Conservation (phyloP, 805 yeast species). For the Yarrowia divulgata region DNA sequence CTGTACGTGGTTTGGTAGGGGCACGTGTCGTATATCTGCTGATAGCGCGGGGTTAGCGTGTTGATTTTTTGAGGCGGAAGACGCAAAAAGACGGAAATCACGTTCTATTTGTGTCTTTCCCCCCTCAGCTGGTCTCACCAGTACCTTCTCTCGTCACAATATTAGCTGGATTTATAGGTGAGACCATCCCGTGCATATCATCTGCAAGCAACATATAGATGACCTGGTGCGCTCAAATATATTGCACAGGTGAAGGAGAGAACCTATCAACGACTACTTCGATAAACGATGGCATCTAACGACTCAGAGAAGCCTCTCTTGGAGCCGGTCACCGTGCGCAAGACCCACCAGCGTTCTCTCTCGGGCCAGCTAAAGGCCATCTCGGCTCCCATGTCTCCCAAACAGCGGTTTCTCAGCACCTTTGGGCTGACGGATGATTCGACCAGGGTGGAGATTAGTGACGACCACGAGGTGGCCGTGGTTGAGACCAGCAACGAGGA, state of each 20-base stretch:
- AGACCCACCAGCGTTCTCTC: slow-evolving; percentile 3
- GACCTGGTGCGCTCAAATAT: neutral
- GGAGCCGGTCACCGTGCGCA: slow-evolving; percentile 9
- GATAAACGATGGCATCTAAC: neutral
- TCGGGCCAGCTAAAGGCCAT: slow-evolving; percentile 18
- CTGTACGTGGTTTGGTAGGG: neutral
- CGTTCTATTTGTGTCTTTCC: neutral
- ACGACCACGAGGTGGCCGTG: neutral
- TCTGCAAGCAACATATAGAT: slow-evolving; percentile 32
- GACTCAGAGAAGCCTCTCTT: slow-evolving; percentile 18
- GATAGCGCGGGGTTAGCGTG: neutral
- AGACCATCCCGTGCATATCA: slow-evolving; percentile 5
- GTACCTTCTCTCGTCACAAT: neutral
- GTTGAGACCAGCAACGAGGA: neutral
- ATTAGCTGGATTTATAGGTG: neutral
- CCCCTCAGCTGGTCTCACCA: neutral
- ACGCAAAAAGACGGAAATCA: neutral
- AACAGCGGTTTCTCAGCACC: slow-evolving; percentile 22
- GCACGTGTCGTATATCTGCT: neutral
- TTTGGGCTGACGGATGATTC: slow-evolving; percentile 18
- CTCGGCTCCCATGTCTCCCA: slow-evolving; percentile 25
- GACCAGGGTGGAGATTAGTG: neutral
- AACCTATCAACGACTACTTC: too few species aligned
- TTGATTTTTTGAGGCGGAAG: neutral
- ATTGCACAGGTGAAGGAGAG: neutral